Percentiles rank a stretch among this genome's conserved stretches.
These are phyloP conservation scores for Syzygium aromaticum DNA, from an alignment of 345 rosid species.

Conservation along the genomic window DNA sequence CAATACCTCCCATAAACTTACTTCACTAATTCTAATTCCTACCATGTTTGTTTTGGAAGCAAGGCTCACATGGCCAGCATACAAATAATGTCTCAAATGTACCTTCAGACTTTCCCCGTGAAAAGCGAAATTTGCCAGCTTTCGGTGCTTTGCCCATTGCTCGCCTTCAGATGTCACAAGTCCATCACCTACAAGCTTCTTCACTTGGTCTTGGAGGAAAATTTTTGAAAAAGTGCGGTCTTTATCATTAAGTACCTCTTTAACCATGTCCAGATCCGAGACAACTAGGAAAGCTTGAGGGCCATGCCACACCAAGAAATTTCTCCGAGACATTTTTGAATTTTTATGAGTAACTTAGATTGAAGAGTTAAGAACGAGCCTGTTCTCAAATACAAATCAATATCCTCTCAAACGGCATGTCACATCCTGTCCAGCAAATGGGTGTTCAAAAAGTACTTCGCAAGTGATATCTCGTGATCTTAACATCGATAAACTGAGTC, in stretches of 20 bases:
- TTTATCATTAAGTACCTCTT: conserved; percentile 17
- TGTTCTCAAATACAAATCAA: not conserved
- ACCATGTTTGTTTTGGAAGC: not conserved
- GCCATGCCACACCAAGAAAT: conserved; percentile 21
- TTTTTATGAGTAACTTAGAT: not conserved
- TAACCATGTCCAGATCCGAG: conserved; percentile 15
- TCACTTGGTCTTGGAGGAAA: not conserved
- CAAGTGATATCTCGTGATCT: not conserved
- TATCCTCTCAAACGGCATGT: not conserved
- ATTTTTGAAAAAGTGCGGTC: conserved; percentile 1
- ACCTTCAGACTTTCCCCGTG: conserved; percentile 24
- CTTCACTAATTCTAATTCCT: not conserved
- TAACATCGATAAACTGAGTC: not conserved
- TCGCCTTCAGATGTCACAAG: conserved; percentile 12
- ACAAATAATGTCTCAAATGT: not conserved
- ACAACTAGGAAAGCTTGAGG: conserved; percentile 15
- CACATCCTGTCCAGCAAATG: not conserved
- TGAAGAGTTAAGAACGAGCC: not conserved
- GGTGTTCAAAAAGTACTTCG: not conserved
- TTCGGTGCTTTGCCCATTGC: conserved; percentile 25
- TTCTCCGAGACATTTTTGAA: not conserved
- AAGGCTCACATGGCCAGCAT: not conserved
- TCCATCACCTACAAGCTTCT: conserved; percentile 22
- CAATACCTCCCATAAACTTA: not conserved
- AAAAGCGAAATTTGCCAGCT: conserved; percentile 27